A percentile compares a stretch with the other conserved stretches of the same genome.
Evolutionary conservation across 345 rosid genomes (phyloP).

Genomic region (Rhodamnia argentea): DNA sequence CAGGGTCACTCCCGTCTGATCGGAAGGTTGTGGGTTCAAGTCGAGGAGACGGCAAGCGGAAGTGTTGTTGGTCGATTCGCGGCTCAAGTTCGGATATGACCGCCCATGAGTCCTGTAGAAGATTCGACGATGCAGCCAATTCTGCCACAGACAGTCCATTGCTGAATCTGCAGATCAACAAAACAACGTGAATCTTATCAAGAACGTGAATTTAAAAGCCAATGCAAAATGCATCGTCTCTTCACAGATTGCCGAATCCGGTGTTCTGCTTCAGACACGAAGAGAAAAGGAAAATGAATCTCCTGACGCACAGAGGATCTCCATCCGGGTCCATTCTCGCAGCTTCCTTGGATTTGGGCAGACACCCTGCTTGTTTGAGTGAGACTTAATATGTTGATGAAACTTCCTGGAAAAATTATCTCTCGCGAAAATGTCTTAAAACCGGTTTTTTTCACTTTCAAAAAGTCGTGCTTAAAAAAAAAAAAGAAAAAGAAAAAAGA

Average conservation of each 20-base stretch:
- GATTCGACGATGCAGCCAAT: slow-evolving; percentile 32
- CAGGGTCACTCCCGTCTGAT: neutral
- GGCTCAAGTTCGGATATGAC: slow-evolving; percentile 13
- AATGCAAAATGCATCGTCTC: no score
- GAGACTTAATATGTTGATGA: no score
- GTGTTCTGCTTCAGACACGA: neutral
- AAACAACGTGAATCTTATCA: neutral
- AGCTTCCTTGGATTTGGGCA: neutral
- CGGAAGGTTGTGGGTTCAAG: no score
- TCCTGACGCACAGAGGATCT: neutral
- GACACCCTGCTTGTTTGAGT: neutral
- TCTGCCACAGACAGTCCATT: slow-evolving; percentile 28
- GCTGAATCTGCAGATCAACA: slow-evolving; percentile 16
- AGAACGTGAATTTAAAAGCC: neutral
- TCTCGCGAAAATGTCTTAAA: no score
- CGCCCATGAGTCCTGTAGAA: slow-evolving; percentile 26
- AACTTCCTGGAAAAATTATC: no score
- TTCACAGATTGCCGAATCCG: no score
- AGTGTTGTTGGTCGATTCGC: neutral
- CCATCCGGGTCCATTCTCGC: neutral
- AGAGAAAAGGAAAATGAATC: neutral
- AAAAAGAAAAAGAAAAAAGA: no score
- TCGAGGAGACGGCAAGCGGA: no score
- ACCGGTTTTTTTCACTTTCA: no score
- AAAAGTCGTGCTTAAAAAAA: no score